Conservation (phyloP, 163 green algal genomes). For the Dunaliella salina region DNA sequence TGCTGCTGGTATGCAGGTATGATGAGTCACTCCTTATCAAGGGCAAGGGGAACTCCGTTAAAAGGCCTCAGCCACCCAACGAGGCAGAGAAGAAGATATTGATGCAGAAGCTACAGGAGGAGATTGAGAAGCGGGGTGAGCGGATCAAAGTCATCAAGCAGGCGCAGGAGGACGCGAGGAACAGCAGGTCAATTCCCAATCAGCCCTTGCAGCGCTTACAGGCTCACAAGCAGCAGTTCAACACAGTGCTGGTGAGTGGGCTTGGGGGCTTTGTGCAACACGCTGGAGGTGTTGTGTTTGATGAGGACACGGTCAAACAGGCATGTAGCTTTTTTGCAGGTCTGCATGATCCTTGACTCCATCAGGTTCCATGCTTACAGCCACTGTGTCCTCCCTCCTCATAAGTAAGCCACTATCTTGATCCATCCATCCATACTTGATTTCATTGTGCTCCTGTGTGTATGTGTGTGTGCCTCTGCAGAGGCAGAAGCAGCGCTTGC, state of each 20-base stretch:
- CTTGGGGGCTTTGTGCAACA: not conserved
- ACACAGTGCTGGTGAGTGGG: slow-evolving; percentile 42
- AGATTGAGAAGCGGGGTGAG: slow-evolving; percentile 42
- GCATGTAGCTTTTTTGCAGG: too few species aligned
- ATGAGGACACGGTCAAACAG: not conserved
- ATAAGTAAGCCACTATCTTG: not conserved
- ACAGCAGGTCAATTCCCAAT: not conserved
- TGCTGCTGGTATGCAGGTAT: slow-evolving; percentile 15
- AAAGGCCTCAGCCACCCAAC: slow-evolving; percentile 33
- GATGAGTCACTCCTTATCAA: slow-evolving; percentile 36
- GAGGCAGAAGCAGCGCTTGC: slow-evolving; percentile 45
- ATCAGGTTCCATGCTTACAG: too few species aligned
- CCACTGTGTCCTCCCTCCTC: not conserved
- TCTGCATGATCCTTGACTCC: too few species aligned
- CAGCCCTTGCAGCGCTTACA: slow-evolving; percentile 22
- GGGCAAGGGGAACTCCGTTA: slow-evolving; percentile 36
- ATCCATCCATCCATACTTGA: too few species aligned
- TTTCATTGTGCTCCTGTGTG: not conserved
- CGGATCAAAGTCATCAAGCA: slow-evolving; percentile 56
- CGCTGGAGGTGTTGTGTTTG: not conserved
- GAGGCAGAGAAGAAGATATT: slow-evolving; percentile 46
- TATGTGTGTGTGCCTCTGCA: slow-evolving; percentile 12
- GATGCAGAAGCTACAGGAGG: slow-evolving; percentile 47
- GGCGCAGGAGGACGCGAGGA: slow-evolving; percentile 30
- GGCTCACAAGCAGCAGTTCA: slow-evolving; percentile 34